These are phyloP conservation scores for Trichoderma atrobrunneum DNA, from an alignment of 2,329 filamentous ascomycete species.

Conservation along the genomic window DNA sequence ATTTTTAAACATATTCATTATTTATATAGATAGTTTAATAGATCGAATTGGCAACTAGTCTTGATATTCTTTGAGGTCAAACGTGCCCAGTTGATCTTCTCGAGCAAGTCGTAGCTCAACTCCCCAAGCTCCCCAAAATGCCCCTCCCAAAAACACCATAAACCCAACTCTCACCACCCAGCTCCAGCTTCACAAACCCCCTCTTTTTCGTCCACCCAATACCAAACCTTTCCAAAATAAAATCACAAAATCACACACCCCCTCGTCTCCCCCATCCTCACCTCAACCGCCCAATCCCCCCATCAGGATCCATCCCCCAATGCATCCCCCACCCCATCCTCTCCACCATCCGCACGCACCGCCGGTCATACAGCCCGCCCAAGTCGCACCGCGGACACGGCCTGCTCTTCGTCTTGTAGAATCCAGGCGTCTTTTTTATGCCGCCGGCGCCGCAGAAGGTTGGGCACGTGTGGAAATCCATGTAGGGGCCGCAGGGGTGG, in stretches of 20 bases:
- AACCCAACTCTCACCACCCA: neutral
- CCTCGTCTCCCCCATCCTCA: constrained; percentile 27
- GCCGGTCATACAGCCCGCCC: constrained; percentile 45
- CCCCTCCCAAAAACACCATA: neutral
- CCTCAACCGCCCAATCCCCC: constrained; percentile 37
- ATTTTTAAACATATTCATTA: neutral
- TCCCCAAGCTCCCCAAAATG: neutral
- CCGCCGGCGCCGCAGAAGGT: constrained; percentile 40
- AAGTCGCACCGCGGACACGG: constrained; percentile 44
- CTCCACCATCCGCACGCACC: constrained; percentile 46
- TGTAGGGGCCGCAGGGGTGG: constrained; percentile 46
- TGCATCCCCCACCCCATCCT: constrained; percentile 44
- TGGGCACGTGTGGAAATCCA: constrained; percentile 50
- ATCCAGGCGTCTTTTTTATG: constrained; percentile 36
- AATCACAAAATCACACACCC: constrained; percentile 32
- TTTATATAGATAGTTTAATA: neutral
- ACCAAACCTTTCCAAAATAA: neutral
- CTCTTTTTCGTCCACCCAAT: neutral
- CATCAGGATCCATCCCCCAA: constrained; percentile 46
- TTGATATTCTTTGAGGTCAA: neutral
- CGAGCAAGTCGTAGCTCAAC: neutral
- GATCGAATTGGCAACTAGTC: fast-evolving
- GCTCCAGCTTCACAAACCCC: neutral
- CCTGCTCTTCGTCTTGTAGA: constrained; percentile 37
- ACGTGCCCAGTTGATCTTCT: neutral